Percentiles rank a stretch among this genome's conserved stretches.
Conservation (phyloP, 2,329 filamentous ascomycete species). For the Epichloe gansuensis region DNA sequence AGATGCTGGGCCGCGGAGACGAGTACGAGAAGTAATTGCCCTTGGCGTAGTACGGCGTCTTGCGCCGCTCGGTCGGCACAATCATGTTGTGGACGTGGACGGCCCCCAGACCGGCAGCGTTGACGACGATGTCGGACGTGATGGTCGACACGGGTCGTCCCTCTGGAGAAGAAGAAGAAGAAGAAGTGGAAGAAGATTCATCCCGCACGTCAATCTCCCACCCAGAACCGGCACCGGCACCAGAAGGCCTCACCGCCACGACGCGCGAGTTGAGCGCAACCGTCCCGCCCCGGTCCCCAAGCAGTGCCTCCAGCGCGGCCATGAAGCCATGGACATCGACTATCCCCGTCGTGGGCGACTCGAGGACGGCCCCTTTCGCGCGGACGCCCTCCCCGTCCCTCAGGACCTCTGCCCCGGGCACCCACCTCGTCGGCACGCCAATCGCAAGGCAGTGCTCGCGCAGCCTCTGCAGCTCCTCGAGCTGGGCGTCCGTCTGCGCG, state of each 20-base stretch:
- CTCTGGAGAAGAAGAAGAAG: no score
- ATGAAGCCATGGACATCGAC: slow-evolving; percentile 80
- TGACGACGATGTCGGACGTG: slow-evolving; percentile 67
- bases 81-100: slow-evolving; percentile 74
- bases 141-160: slow-evolving; percentile 41
- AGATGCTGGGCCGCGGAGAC: slow-evolving; percentile 48
- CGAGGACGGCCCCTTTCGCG: slow-evolving; percentile 62
- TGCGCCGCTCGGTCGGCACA: slow-evolving; percentile 42
- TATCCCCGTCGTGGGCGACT: slow-evolving; percentile 78
- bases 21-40: slow-evolving; percentile 89
- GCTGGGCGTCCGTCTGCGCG: slow-evolving; percentile 65
- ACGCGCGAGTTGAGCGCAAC: slow-evolving; percentile 60
- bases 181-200: neutral
- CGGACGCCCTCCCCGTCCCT: slow-evolving; percentile 62
- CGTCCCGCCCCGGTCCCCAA: slow-evolving; percentile 66
- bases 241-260: slow-evolving; percentile 40
- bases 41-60: slow-evolving; percentile 71
- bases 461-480: slow-evolving; percentile 44
- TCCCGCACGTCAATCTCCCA: slow-evolving; percentile 52
- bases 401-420: slow-evolving; percentile 49
- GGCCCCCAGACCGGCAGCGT: slow-evolving; percentile 73
- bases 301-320: slow-evolving; percentile 63
- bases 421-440: slow-evolving; percentile 60
- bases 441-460: slow-evolving; percentile 30
- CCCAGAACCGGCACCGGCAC: slow-evolving; percentile 29